Evolutionary conservation across 1,284 basidiomycete species (phyloP), one percentile per base, ranked within the genome.

Genomic region (Mrakiaceae sp.): DNA sequence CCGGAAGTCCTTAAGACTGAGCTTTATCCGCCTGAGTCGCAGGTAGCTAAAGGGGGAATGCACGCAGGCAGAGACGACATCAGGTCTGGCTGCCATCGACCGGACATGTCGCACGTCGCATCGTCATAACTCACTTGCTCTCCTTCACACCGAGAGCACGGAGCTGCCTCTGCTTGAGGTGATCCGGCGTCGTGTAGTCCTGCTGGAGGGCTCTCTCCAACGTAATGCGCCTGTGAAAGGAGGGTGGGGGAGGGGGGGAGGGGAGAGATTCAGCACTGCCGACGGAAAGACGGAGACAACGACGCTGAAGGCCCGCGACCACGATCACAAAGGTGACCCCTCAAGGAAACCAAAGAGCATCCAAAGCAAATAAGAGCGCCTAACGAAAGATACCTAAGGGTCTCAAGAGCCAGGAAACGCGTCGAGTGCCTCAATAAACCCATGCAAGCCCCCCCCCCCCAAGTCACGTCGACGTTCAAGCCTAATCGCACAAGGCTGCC

Each of bases 1-100:
- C 69, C 86, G 82, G 81, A 98, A 98, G 79, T 98, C 92, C 64
- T 88, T 81, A 62, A 98, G 79, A 48, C 91, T 93, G 69, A 98
- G 88, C 73, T 93, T 89, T 42, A 95, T 98, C 70, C 95, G 82
- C 66, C 90, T 83, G 65, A 98, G 79, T 47, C 96, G 85, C 64
- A 98, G 80, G 78, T 92, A 94, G 68, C 75, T 78, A n/a, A n/a
- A n/a, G 67, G 12, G 27, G 27, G 27, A 27, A 27, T 27, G 27
- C 27, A 27, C 27, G 67, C 71, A 57, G 70, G 72, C 42, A 47
- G 47, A 11, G 5, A 53, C 16, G 10, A 56, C 47, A 49, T 27
- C 27, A 27, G 27, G 27, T 27, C 27, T 27, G 27, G 27, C 27
- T 27, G 27, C 27, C 27, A 27, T 4, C n/a, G 50, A 50, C 14